Evolutionary conservation across 2,329 filamentous ascomycete genomes (phyloP).

Genomic region (Keithomyces neogunnii): DNA sequence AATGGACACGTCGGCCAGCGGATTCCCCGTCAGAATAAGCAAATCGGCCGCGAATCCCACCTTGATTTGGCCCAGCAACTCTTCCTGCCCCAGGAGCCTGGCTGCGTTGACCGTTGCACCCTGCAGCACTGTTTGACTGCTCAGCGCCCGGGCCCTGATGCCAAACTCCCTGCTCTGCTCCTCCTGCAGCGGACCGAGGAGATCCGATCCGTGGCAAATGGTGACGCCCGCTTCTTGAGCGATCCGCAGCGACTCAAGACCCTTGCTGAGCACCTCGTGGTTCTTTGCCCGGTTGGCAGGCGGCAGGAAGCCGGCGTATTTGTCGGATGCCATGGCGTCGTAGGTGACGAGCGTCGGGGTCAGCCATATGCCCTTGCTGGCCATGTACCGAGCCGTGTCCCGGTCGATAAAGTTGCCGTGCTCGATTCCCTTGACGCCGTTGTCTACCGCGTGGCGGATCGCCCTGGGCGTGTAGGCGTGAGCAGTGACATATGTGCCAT

Average conservation of each 20-base stretch:
- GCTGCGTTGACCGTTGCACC: slow-evolving; percentile 38
- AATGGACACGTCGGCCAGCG: slow-evolving; percentile 44
- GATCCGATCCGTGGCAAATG: slow-evolving; percentile 44
- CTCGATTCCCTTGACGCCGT: slow-evolving; percentile 46
- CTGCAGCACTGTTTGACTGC: slow-evolving; percentile 16
- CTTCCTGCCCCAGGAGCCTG: slow-evolving; percentile 35
- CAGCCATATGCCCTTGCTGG: slow-evolving; percentile 36
- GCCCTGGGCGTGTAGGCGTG: slow-evolving; percentile 48
- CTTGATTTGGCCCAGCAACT: slow-evolving; percentile 39
- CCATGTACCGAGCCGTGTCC: slow-evolving; percentile 40
- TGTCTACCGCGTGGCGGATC: slow-evolving; percentile 45
- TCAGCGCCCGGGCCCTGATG: slow-evolving; percentile 16
- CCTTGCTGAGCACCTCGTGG: slow-evolving; percentile 35
- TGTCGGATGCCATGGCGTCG: slow-evolving; percentile 35
- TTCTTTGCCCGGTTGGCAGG: slow-evolving; percentile 40
- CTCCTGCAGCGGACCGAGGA: slow-evolving; percentile 21
- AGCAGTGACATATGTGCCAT: slow-evolving; percentile 45
- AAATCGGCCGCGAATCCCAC: slow-evolving; percentile 44
- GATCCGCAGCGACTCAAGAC: slow-evolving; percentile 37
- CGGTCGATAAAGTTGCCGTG: slow-evolving; percentile 35
- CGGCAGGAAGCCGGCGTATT: slow-evolving; percentile 34
- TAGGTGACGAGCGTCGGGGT: slow-evolving; percentile 49
- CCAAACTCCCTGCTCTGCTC: slow-evolving; percentile 25
- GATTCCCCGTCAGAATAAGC: slow-evolving; percentile 42
- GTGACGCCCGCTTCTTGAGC: slow-evolving; percentile 43